These are phyloP conservation scores for Lolium multiflorum DNA, from an alignment of 176 grass and related monocot species.

Conservation along the genomic window DNA sequence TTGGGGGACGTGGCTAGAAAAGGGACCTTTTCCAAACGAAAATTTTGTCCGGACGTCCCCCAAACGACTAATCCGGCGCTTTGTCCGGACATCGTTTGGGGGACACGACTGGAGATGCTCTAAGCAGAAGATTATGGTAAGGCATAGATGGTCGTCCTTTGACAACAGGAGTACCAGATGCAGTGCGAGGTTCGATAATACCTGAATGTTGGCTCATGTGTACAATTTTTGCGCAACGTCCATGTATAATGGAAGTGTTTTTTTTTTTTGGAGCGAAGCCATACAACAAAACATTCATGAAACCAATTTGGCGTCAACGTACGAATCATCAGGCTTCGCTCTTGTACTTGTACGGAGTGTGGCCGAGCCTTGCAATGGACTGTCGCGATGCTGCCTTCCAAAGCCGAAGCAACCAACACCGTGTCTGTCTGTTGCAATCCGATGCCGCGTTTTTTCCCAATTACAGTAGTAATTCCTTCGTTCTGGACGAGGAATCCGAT, in stretches of 20 bases:
- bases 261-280: background rate
- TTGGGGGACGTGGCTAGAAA: too few relatives aligned
- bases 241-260: background rate
- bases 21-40: too few relatives aligned
- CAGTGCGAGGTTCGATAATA: background rate
- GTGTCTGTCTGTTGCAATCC: background rate
- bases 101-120: too few relatives aligned
- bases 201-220: background rate
- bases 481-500: conserved; percentile 9
- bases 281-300: background rate
- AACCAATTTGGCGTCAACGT: too few relatives aligned
- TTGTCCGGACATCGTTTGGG: too few relatives aligned
- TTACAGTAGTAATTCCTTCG: background rate
- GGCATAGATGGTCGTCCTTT: background rate
- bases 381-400: background rate
- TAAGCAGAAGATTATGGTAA: too few relatives aligned
- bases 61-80: too few relatives aligned
- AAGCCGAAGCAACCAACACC: background rate
- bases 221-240: background rate
- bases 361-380: background rate
- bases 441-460: background rate
- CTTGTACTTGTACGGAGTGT: too few relatives aligned
- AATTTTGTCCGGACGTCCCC: too few relatives aligned
- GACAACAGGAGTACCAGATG: background rate
- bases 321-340: too few relatives aligned